Base-by-base conservation (phyloP, 768 basidiomycete genomes). In the Terana coerulea region DNA sequence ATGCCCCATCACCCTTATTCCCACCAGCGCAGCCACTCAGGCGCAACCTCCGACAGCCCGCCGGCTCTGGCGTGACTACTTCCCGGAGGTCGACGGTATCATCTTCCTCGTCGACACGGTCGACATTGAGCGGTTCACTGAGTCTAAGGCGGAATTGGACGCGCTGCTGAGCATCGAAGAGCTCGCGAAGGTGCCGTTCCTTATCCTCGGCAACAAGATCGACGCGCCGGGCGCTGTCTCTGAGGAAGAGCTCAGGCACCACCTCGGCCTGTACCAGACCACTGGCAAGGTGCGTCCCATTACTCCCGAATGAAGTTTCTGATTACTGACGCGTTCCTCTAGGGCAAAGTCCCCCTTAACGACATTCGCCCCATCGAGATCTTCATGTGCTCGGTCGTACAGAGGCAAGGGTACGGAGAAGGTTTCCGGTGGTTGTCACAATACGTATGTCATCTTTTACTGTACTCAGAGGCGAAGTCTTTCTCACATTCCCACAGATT, bases 321-420 rank as follows among this genome's bases (percentile, higher is more conserved):
- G 33, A 49, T 5, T 51, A 2, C 40, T 55, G 33, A 30, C 62
- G 42, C 65, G 34, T 43, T 22, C 2, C 34, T 29, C 59, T n/a
- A 97, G 95, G 97, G 97, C 67, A 98, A 98, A 70, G 91, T 97
- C 33, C 95, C 94, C 54, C 81, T 99, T 65, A 89, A 77, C 61
- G 95, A 98, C 69, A 98, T 98, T 60, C 84, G 97, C 54, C 97
- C 97, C 15, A 98, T 99, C 69, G 97, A 99, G 67, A 80, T 98
- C 61, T 99, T 98, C 84, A 99, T 99, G 97, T 98, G 95, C 76
- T 98, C 97, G 12, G 97, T 99, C 51, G 97, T 99, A 50, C 93
- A 95, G 80, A 81, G 95, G 69, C 94, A 97, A 70, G 95, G 95
- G 44, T 98, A 99, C 68, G 95, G 94, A 54, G 95, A 98, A 75